Conservation (phyloP, 1,284 basidiomycete genomes). For the Coniferiporia weirii region DNA sequence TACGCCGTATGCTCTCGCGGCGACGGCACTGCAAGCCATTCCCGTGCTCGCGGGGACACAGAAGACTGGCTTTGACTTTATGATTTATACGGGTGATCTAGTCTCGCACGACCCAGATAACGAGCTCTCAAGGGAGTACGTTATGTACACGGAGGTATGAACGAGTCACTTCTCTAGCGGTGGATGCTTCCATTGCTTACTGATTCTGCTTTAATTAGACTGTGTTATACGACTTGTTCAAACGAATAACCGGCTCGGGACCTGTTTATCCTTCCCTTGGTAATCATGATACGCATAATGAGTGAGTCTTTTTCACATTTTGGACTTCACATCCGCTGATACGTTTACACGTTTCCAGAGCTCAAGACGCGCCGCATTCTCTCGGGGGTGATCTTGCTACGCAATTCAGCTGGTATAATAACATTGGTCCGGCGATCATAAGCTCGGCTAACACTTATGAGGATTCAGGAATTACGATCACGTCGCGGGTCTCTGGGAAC, state of each 20-base stretch:
- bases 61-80: constrained; percentile 57
- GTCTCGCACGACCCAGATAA: constrained; percentile 67
- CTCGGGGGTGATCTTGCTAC: constrained; percentile 47
- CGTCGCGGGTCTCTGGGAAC: constrained; percentile 60
- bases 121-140: constrained; percentile 48
- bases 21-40: constrained; percentile 63
- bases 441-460: background rate
- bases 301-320: constrained; percentile 33
- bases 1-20: constrained; percentile 57
- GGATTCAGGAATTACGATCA: constrained; percentile 67
- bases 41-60: constrained; percentile 61
- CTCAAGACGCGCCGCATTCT: constrained; percentile 58
- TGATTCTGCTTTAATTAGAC: constrained; percentile 37
- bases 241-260: constrained; percentile 51
- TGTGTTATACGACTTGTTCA: constrained; percentile 61
- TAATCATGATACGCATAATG: constrained; percentile 71
- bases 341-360: constrained; percentile 33
- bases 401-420: constrained; percentile 58
- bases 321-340: constrained; percentile 7
- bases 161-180: background rate
- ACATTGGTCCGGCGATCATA: constrained; percentile 14
- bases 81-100: constrained; percentile 73
- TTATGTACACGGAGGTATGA: constrained; percentile 50
- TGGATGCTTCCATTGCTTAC: background rate
- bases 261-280: constrained; percentile 70